Evolutionary conservation across 306 rosid genomes (phyloP).

Genomic region (Glycine tomentella): DNA sequence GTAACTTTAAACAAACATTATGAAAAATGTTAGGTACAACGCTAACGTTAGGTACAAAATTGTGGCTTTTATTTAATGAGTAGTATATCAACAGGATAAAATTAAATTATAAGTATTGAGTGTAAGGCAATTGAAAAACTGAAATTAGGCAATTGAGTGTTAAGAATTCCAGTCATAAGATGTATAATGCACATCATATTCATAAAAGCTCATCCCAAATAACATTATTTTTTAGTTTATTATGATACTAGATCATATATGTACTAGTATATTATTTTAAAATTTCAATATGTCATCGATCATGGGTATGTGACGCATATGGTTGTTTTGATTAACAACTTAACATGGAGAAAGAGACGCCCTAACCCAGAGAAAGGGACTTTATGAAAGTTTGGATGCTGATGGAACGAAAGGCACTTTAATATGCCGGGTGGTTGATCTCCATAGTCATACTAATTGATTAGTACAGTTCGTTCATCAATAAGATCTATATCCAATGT

Average conservation of each 20-base stretch:
- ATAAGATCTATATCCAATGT: not conserved
- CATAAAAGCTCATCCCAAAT: not conserved
- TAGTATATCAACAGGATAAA: too few relatives aligned
- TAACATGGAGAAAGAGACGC: constrained; percentile 17
- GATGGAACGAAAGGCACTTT: constrained; percentile 1
- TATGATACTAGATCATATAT: not conserved
- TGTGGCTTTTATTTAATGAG: too few relatives aligned
- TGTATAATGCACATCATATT: not conserved
- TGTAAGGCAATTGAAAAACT: too few relatives aligned
- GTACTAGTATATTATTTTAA: too few relatives aligned
- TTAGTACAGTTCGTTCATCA: not conserved
- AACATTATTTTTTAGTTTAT: not conserved
- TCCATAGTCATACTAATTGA: not conserved
- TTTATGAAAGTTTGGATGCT: not conserved
- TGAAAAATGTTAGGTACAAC: too few relatives aligned
- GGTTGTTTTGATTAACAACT: not conserved
- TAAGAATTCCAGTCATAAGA: not conserved
- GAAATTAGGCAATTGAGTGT: not conserved
- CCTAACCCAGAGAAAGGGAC: constrained; percentile 23
- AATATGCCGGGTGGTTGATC: not conserved
- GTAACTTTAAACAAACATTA: too few relatives aligned
- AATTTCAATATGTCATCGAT: too few relatives aligned
- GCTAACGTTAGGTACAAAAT: too few relatives aligned
- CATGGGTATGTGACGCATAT: not conserved
- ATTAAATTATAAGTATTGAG: too few relatives aligned